Conservation (phyloP, 148 eudicot species). For the Silene uniflora region DNA sequence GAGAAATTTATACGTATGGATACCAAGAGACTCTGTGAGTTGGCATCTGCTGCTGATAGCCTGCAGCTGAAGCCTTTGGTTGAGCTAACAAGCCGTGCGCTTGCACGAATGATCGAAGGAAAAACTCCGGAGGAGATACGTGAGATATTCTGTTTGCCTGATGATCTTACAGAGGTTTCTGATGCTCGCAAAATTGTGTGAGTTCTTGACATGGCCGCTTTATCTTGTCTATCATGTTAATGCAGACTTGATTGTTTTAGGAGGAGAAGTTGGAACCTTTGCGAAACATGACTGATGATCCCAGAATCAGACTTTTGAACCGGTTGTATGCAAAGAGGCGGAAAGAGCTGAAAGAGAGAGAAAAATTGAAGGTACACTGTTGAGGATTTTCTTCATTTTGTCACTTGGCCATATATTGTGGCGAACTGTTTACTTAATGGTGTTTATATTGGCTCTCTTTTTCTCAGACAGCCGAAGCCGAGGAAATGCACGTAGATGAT, state of each 20-base stretch:
- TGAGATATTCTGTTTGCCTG: conserved; percentile 88
- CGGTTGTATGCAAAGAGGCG: conserved; percentile 85
- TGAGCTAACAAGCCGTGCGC: conserved; percentile 82
- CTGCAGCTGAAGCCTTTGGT: conserved; percentile 84
- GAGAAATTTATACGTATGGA: conserved; percentile 86
- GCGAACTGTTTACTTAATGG: conserved; percentile 8
- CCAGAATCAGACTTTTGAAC: conserved; percentile 77
- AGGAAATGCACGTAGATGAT: conserved; percentile 62
- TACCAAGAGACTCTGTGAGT: conserved; percentile 80
- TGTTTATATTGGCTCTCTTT: conserved; percentile 23
- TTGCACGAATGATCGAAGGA: conserved; percentile 84
- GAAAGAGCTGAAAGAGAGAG: conserved; percentile 70
- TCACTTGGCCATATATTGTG: not conserved
- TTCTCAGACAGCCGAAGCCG: conserved; percentile 59
- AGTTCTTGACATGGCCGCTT: conserved; percentile 43
- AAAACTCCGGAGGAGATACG: conserved; percentile 91
- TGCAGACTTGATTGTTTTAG: conserved; percentile 53
- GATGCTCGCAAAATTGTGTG: conserved; percentile 54
- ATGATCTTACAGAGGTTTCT: conserved; percentile 97
- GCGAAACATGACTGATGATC: conserved; percentile 74
- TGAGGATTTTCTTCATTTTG: not conserved
- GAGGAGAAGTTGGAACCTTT: conserved; percentile 96
- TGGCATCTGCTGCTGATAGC: conserved; percentile 89
- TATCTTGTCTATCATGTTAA: conserved; percentile 34
- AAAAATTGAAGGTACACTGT: conserved; percentile 57